Percentiles rank a stretch among this genome's conserved stretches.
Evolutionary conservation across 2,329 filamentous ascomycete species (phyloP).

Genomic region (Teratosphaeriaceae sp.): DNA sequence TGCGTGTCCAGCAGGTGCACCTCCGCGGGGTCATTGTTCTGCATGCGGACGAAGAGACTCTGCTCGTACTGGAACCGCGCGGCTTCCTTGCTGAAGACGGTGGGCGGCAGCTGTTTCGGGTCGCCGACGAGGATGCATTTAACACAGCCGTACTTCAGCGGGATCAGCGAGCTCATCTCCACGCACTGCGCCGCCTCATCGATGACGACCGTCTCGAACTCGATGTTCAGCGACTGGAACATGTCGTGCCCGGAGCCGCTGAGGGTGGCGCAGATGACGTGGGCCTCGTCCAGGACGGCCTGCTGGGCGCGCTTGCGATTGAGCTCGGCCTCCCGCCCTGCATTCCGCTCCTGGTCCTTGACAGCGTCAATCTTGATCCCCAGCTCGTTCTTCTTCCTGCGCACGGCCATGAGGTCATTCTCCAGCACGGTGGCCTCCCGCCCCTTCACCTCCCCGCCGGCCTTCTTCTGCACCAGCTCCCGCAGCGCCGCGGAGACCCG

Average conservation of each 20-base stretch:
- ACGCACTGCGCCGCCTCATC: conserved; percentile 98
- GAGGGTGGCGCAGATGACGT: conserved; percentile 90
- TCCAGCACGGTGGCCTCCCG: conserved; percentile 58
- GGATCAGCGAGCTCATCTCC: conserved; percentile 91
- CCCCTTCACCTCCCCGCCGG: conserved; percentile 44
- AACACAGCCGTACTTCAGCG: conserved; percentile 91
- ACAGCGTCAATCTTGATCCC: conserved; percentile 79
- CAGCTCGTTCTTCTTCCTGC: conserved; percentile 67
- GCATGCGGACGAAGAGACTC: conserved; percentile 97
- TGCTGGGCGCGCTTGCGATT: conserved; percentile 79
- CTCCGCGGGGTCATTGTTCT: conserved; percentile 78
- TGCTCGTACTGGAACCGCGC: conserved; percentile 93
- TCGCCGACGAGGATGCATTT: conserved; percentile 98
- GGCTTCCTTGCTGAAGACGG: conserved; percentile 88
- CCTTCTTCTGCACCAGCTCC: conserved; percentile 62
- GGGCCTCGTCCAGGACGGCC: conserved; percentile 80
- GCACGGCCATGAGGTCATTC: conserved; percentile 70
- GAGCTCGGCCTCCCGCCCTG: conserved; percentile 77
- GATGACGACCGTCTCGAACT: conserved; percentile 98
- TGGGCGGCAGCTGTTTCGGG: conserved; percentile 93
- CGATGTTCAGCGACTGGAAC: conserved; percentile 88
- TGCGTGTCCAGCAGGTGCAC: conserved; percentile 95
- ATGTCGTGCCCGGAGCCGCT: conserved; percentile 96
- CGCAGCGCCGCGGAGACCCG: conserved; percentile 58
- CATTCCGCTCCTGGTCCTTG: conserved; percentile 77